Evolutionary conservation across 176 grass and related monocot species (phyloP).

Genomic region (Puya raimondii): DNA sequence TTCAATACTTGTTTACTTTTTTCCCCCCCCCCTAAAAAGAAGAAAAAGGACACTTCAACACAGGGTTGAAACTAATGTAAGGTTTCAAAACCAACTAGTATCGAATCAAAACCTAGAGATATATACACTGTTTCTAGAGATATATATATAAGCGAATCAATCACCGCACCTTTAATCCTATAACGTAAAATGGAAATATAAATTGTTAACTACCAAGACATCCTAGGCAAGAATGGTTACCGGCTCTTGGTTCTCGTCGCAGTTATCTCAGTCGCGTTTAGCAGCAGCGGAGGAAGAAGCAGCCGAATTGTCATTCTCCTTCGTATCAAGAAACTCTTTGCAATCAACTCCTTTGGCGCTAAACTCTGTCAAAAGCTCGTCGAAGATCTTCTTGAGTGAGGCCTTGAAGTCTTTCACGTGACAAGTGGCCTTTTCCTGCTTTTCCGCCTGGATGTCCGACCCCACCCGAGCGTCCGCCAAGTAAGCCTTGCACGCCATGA

Average conservation of each 20-base stretch:
- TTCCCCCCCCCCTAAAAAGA: no score
- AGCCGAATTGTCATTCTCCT: conserved; percentile 36
- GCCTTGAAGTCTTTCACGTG: conserved; percentile 24
- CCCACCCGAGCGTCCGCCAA: conserved; percentile 58
- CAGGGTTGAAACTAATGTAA: no score
- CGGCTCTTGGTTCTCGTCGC: background rate
- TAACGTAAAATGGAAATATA: background rate
- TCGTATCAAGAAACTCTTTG: conserved; percentile 45
- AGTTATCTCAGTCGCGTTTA: background rate
- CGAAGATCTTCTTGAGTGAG: conserved; percentile 41
- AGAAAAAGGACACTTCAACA: no score
- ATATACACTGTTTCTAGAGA: no score
- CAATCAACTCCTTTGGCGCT: conserved; percentile 84
- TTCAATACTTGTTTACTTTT: no score
- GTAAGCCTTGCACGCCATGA: conserved; percentile 67
- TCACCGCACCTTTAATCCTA: background rate
- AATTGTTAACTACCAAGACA: background rate
- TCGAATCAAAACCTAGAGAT: no score
- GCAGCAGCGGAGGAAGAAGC: conserved; percentile 1
- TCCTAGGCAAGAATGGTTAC: background rate
- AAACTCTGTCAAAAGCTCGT: conserved; percentile 91
- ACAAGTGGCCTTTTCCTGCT: conserved; percentile 9
- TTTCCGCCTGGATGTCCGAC: conserved; percentile 33
- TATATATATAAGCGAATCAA: no score
- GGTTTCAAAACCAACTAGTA: no score